Base-by-base conservation (phyloP, 306 rosid genomes). In the Castanospermum australe region DNA sequence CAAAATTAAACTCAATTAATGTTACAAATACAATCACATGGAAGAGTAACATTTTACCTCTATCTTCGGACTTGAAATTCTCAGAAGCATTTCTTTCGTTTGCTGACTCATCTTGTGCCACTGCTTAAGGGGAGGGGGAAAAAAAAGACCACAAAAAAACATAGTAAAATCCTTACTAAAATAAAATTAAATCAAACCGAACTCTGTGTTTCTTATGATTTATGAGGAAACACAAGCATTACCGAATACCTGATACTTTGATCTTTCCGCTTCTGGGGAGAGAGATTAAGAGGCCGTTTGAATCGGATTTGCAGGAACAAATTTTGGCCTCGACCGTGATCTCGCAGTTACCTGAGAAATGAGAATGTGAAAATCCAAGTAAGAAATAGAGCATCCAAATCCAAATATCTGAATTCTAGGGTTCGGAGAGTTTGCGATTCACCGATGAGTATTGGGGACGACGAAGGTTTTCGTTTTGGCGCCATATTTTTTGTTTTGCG, bases 361-460 rank as follows among this genome's bases (percentile, higher is more conserved):
- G 74, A 68, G 67, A 78, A 63, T 17, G 62, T 67, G 35, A 35
- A 35, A 76, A 50, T 8, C 44, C 44, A 15, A 21, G 62, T 61
- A 13, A 81, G 60, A 44, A 36, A 62, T 28, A 42, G 6, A 38
- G 38, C 38, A 24, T 45, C 10, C 13, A 6, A 41, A 52, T 68
- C n/a, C 7, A 61, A 14, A 5, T 6, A 5, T 5, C n/a, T 22
- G 3, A 52, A 56, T 15, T 41, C 67, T 78, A 81, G 77, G 79
- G 84, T 75, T 78, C 41, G 65, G 63, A 70, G 65, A 12, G 48
- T 28, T 3, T 32, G 63, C 7, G 71, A 21, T 67, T 84, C 77
- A 91, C 98, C 97, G 44, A 90, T 86, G 45, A 79, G 79, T 76
- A 91, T 83, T 42, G 90, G 84, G 35, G 91, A 78, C 21, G 78